These are phyloP conservation scores for Aspergillus indologenus DNA, from an alignment of 495 filamentous ascomycete genomes.

Conservation along the genomic window DNA sequence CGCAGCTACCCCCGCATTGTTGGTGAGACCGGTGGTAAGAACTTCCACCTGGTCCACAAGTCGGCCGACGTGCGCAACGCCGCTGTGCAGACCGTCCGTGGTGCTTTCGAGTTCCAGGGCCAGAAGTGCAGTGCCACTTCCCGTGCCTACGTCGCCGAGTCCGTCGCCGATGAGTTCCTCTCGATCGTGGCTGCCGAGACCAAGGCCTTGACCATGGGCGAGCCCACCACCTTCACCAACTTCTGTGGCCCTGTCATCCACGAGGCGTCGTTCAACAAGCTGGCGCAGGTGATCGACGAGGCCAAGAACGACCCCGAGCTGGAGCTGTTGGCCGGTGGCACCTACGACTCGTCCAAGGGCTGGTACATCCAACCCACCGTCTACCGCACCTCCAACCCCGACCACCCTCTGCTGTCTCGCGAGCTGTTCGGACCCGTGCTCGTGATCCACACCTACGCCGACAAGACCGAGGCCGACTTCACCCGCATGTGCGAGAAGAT, in stretches of 20 bases:
- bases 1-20: constrained; percentile 77
- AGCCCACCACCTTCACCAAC: constrained; percentile 63
- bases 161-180: constrained; percentile 65
- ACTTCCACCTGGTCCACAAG: constrained; percentile 77
- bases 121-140: constrained; percentile 88
- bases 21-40: constrained; percentile 85
- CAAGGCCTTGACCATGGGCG: constrained; percentile 62
- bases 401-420: constrained; percentile 57
- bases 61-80: constrained; percentile 74
- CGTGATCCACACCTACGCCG: constrained; percentile 59
- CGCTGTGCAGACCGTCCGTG: constrained; percentile 72
- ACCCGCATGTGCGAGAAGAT: constrained; percentile 51
- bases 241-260: constrained; percentile 59
- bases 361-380: constrained; percentile 69
- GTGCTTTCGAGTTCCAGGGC: constrained; percentile 82
- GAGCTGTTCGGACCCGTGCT: constrained; percentile 66
- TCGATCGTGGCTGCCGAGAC: constrained; percentile 61
- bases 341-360: constrained; percentile 56
- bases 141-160: constrained; percentile 68
- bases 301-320: constrained; percentile 61
- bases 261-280: constrained; percentile 52
- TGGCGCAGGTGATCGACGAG: constrained; percentile 55
- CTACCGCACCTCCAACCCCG: constrained; percentile 61
- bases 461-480: constrained; percentile 48
- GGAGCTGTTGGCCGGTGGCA: constrained; percentile 57